Base-by-base conservation (phyloP, 2,329 filamentous ascomycete species). In the Berkeleyomyces basicola region DNA sequence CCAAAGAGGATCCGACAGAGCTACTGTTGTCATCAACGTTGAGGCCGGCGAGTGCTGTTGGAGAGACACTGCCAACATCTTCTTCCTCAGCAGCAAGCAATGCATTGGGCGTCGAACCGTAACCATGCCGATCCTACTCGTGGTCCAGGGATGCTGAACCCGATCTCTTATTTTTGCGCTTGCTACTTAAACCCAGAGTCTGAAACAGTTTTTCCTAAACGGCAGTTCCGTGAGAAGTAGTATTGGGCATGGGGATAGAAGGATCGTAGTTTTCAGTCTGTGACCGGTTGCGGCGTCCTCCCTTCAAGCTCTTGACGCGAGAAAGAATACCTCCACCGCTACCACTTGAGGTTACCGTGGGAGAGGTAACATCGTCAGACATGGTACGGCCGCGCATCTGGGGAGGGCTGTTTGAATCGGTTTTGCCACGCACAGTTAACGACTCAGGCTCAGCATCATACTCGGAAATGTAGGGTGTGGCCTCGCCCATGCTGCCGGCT, bases 301-400 rank as follows among this genome's bases (percentile, higher is more conserved):
- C 85, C 76, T 89, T 91, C 73, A 93, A 75, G 73, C 86, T 90
- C 79, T 88, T 90, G 76, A 93, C 88, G 62, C 89, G 82, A 61
- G 82, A 87, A 66, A 95, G 72, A 66, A 95, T 85, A 1, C 88
- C 86, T 57, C 81, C 80, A 53, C 76, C 74, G 51, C 51, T 39
- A 58, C 72, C 72, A 70, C 77, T 76, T 14, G 59, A 51, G 36
- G 58, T 16, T n/a, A n/a, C 36, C 11, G 44, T 47, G 37, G 57
- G 57, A 23, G 58, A 49, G 33, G 42, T 58, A 7, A 55, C 60
- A 47, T 65, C 63, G 36, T 62, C 61, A 11, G 63, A 62, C 46
- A 63, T 60, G 9, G 63, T 40, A 33, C 60, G 60, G 33, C 63
- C 61, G 46, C 63, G 63, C 40, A 37, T 40, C 33, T 42, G 39